phyloP scores from a whole-genome alignment of 495 filamentous ascomycete genomes.

The Trichoderma gamsii region DNA sequence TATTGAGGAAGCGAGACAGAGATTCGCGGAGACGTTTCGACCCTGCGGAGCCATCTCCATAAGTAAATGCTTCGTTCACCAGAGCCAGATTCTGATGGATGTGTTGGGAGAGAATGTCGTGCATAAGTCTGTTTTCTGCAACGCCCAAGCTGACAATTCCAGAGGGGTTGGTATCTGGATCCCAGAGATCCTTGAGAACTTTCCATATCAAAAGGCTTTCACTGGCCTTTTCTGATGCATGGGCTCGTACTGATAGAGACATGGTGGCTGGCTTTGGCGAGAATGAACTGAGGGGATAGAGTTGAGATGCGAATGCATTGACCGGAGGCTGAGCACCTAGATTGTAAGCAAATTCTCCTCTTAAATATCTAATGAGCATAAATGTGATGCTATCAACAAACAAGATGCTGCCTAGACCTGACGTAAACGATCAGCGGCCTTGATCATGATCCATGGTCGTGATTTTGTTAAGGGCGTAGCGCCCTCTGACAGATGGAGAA shows the following conservation, averaged over 20 bases:
- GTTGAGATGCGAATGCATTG: neutral
- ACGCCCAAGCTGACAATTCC: constrained; percentile 26
- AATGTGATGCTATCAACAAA: no score
- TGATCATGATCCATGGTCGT: neutral
- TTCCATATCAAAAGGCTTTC: neutral
- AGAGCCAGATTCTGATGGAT: constrained; percentile 22
- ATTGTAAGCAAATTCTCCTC: no score
- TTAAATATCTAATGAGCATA: no score
- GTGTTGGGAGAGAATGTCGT: constrained; percentile 17
- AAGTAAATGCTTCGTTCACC: constrained; percentile 23
- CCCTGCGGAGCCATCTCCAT: constrained; percentile 21
- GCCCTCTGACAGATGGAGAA: neutral
- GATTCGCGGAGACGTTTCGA: constrained; percentile 19
- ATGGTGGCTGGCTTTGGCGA: neutral
- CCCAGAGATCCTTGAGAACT: constrained; percentile 20
- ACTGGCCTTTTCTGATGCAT: neutral
- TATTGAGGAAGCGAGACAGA: constrained; percentile 23
- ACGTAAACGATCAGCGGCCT: neutral
- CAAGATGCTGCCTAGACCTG: no score
- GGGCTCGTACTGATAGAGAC: constrained; percentile 5
- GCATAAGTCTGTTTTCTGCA: constrained; percentile 16
- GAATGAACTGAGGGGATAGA: neutral
- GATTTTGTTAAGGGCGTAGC: neutral
- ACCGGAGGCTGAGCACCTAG: neutral
- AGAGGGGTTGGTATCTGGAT: constrained; percentile 26